Conservation (phyloP, 2,329 filamentous ascomycete species). For the Chaetomiaceae sp. region DNA sequence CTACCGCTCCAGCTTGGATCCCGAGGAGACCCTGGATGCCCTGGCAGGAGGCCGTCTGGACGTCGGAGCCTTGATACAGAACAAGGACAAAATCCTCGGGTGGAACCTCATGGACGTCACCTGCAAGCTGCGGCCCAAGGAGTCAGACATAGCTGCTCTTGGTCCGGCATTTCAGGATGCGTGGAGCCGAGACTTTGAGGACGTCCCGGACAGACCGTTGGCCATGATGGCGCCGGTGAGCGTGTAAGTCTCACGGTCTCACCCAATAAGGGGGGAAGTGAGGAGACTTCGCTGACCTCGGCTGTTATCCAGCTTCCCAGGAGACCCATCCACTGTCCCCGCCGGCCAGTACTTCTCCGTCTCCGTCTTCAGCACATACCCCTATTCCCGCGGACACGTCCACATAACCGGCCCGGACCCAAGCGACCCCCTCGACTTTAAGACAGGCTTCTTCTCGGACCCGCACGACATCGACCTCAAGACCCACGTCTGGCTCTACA, state of each 20-base stretch:
- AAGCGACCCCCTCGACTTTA: constrained; percentile 48
- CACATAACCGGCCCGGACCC: constrained; percentile 50
- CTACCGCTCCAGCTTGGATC: constrained; percentile 41
- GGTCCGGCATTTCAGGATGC: constrained; percentile 48
- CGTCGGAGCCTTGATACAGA: too few relatives aligned
- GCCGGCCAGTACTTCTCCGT: constrained; percentile 36
- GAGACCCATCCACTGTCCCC: constrained; percentile 37
- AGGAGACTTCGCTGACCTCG: constrained; percentile 18
- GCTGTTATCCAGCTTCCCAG: constrained; percentile 39
- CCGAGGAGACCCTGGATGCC: constrained; percentile 43
- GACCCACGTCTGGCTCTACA: constrained; percentile 60
- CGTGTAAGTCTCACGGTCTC: neutral
- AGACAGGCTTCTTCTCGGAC: constrained; percentile 54
- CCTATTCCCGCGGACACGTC: constrained; percentile 56
- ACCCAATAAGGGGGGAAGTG: neutral
- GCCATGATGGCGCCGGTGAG: constrained; percentile 32
- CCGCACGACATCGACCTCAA: constrained; percentile 50
- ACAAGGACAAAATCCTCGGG: constrained; percentile 47
- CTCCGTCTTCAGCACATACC: constrained; percentile 54
- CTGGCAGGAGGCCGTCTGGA: constrained; percentile 45
- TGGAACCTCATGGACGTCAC: constrained; percentile 56
- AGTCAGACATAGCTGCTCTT: constrained; percentile 47
- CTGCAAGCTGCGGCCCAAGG: constrained; percentile 52
- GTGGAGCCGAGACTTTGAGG: constrained; percentile 53
- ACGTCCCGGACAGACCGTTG: constrained; percentile 41